phyloP scores from a whole-genome alignment of 805 yeast genomes.

The Saccharomycopsis guyanensis region DNA sequence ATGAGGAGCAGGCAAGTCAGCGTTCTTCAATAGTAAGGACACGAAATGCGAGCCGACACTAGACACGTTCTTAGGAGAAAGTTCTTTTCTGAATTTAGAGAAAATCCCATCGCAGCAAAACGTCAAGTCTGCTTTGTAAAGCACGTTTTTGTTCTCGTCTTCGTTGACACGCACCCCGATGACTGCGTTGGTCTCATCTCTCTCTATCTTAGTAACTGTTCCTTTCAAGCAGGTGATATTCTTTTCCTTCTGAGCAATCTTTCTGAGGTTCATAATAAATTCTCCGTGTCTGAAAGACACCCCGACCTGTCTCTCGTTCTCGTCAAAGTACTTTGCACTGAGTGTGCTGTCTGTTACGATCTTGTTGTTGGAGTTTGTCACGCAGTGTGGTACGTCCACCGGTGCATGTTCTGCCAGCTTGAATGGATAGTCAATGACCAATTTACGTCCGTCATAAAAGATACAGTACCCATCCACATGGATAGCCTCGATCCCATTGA shows the following conservation, averaged over 20 bases:
- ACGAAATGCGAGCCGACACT: slow-evolving; percentile 75
- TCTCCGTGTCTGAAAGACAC: slow-evolving; percentile 91
- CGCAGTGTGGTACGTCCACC: slow-evolving; percentile 38
- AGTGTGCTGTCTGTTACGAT: slow-evolving; percentile 44
- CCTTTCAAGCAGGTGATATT: slow-evolving; percentile 80
- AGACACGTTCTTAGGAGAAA: slow-evolving; percentile 56
- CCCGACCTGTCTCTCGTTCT: slow-evolving; percentile 53
- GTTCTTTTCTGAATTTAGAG: slow-evolving; percentile 79
- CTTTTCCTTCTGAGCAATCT: slow-evolving; percentile 56
- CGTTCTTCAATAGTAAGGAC: slow-evolving; percentile 69
- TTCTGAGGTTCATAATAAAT: slow-evolving; percentile 69
- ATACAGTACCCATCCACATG: slow-evolving; percentile 77
- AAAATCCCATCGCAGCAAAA: slow-evolving; percentile 90
- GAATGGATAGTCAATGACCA: slow-evolving; percentile 64
- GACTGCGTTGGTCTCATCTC: slow-evolving; percentile 48
- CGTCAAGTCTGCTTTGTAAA: slow-evolving; percentile 55
- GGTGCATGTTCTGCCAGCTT: slow-evolving; percentile 35
- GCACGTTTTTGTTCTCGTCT: slow-evolving; percentile 33
- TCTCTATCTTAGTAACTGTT: slow-evolving; percentile 61
- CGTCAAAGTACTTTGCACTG: slow-evolving; percentile 46
- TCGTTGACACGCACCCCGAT: slow-evolving; percentile 65
- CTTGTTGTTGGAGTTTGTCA: slow-evolving; percentile 52
- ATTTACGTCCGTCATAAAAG: slow-evolving; percentile 49
- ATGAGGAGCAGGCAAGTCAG: slow-evolving; percentile 62
- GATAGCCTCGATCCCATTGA: slow-evolving; percentile 70